Evolutionary conservation across 768 basidiomycete species (phyloP).

Genomic region (Gloeostereum incarnatum): DNA sequence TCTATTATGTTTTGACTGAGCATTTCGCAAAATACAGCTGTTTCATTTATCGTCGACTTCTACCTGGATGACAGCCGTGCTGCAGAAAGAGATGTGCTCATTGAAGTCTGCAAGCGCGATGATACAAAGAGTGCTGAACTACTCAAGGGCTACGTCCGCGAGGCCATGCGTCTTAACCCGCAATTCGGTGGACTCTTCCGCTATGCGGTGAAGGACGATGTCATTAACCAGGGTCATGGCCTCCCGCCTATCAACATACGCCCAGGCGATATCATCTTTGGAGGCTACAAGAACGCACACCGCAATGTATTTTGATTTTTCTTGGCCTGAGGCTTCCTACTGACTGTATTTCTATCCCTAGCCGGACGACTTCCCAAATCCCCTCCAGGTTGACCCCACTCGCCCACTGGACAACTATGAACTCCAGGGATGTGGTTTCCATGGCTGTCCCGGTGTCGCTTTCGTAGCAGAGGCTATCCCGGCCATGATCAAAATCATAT

Average conservation of each 20-base stretch:
- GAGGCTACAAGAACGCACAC: constrained; percentile 33
- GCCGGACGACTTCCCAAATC: constrained; percentile 34
- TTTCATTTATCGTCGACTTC: constrained; percentile 42
- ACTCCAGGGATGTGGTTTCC: constrained; percentile 13
- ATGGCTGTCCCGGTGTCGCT: constrained; percentile 7
- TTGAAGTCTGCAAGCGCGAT: constrained; percentile 20
- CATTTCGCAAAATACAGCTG: no score
- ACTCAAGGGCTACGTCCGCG: constrained; percentile 38
- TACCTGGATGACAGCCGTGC: constrained; percentile 34
- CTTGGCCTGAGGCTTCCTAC: background rate
- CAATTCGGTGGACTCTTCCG: constrained; percentile 35
- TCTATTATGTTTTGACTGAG: background rate
- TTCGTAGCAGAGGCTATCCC: constrained; percentile 7
- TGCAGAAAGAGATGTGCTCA: constrained; percentile 27
- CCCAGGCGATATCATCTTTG: constrained; percentile 30
- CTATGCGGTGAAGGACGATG: constrained; percentile 19
- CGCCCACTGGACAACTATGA: constrained; percentile 22
- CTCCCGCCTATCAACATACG: constrained; percentile 24
- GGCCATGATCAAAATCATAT: constrained; percentile 8
- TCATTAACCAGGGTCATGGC: constrained; percentile 24
- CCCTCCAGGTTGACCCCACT: constrained; percentile 25
- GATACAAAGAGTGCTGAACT: constrained; percentile 23
- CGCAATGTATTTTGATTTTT: constrained; percentile 19
- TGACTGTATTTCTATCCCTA: constrained; percentile 7
- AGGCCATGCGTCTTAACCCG: constrained; percentile 37